Conservation (phyloP, 371 early-diverging fungal genomes). For the Dichotomocladium elegans region DNA sequence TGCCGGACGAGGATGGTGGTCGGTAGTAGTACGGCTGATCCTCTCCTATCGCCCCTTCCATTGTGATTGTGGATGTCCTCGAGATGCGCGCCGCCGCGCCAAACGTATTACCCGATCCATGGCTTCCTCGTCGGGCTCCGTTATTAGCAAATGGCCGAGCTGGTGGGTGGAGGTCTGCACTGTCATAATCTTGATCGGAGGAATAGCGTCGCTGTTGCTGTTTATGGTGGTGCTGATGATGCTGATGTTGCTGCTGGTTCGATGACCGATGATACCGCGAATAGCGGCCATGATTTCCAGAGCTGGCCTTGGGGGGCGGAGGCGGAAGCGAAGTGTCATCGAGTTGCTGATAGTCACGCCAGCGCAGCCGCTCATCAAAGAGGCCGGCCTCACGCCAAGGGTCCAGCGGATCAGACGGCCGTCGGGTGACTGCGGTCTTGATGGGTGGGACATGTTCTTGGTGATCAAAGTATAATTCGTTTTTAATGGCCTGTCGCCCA, state of each 20-base stretch:
- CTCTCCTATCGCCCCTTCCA: background rate
- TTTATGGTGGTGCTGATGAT: slow-evolving; percentile 6
- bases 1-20: slow-evolving; percentile 2
- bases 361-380: slow-evolving; percentile 4
- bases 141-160: slow-evolving; percentile 9
- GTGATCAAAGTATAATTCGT: too few species aligned
- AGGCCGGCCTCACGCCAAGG: slow-evolving; percentile 12
- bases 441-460: too few species aligned
- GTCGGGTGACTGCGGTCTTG: slow-evolving; percentile 5
- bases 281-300: too few species aligned
- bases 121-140: slow-evolving; percentile 7
- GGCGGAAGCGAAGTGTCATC: slow-evolving; percentile 2
- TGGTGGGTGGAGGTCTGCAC: slow-evolving; percentile 9
- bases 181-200: background rate
- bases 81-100: slow-evolving; percentile 14
- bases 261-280: background rate
- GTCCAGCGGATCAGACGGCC: slow-evolving; percentile 5
- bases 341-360: slow-evolving; percentile 6
- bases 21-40: background rate
- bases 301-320: background rate
- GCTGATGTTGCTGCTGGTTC: slow-evolving; percentile 3
- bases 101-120: slow-evolving; percentile 20
- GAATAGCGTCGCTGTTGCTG: background rate
- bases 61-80: slow-evolving; percentile 7
- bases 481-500: too few species aligned